Base-by-base conservation (phyloP, 2,329 filamentous ascomycete species). In the Cytospora leucostoma region DNA sequence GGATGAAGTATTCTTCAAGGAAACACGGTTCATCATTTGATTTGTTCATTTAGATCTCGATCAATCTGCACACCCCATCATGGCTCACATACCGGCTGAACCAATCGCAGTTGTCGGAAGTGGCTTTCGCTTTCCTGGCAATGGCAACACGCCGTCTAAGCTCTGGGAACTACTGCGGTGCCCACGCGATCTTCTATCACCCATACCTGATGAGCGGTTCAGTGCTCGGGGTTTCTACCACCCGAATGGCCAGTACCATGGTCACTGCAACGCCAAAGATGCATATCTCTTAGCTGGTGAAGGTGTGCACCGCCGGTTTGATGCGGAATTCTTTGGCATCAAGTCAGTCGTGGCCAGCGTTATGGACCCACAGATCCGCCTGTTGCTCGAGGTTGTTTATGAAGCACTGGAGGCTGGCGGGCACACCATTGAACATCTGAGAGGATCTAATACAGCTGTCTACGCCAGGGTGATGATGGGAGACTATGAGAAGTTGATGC, bases 101-200 rank as follows among this genome's bases (percentile, higher is more conserved):
- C 76, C 77, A 27, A 79, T 80, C 61, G 78, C 77, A n/a, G 72
- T 80, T 35, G 70, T 80, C 56, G 77, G 78, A 57, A 74, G 55
- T n/a, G 75, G 70, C 5, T 79, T 76, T 66, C 74, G 76, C 12
- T 77, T 79, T 35, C 74, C 77, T 6, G 76, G 77, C 3, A 69
- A 68, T 50, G 69, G 74, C 1, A 72, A 64, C 15, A 71, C 71
- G 12, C 73, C 75, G 1, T 74, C 75, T 1, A 70, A 71, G 62
- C 69, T 78, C 4, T 78, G 76, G 76, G 67, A 75, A 1, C 66
- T 77, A 21, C 70, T 75, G 21, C 57, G 32, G 68, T 68, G 49
- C 27, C 63, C 63, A 5, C 63, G 61, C 49, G 71, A 72, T 54
- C 58, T 74, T 8, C 53, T 57, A 32, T 65, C 57, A 37, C 59